A percentile compares a stretch with the other conserved stretches of the same genome.
Conservation (phyloP, 148 eudicot genomes). For the Rhododendron henanense region DNA sequence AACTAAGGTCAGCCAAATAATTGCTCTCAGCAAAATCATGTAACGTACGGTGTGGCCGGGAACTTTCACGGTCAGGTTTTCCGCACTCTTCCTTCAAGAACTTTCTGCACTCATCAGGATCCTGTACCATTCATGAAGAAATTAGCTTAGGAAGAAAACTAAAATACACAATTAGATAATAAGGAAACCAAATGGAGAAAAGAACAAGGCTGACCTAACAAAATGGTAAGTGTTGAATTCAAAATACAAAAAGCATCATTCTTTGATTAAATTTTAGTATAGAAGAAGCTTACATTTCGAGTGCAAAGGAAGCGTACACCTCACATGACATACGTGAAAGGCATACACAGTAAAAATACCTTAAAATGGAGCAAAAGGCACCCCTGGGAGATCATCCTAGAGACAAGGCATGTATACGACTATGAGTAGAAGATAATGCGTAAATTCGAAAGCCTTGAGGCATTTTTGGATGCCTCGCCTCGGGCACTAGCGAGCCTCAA, state of each 20-base stretch:
- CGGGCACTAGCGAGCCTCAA: not conserved
- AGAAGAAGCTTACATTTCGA: not conserved
- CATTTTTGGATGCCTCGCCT: not conserved
- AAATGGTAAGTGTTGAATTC: not conserved
- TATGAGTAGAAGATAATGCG: not conserved
- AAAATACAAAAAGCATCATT: not conserved
- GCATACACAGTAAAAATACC: not conserved
- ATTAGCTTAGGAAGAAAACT: not conserved
- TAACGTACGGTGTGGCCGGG: constrained; percentile 58
- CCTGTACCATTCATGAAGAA: constrained; percentile 37
- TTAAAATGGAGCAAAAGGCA: not conserved
- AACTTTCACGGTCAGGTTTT: constrained; percentile 48
- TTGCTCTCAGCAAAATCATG: constrained; percentile 95
- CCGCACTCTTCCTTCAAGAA: constrained; percentile 66
- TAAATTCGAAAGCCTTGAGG: not conserved
- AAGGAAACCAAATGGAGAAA: not conserved
- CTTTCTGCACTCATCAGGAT: constrained; percentile 55
- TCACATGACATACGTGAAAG: not conserved
- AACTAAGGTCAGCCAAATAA: constrained; percentile 67
- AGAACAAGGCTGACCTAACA: not conserved
- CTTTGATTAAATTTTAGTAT: not conserved
- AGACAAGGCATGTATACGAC: not conserved
- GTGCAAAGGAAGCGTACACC: not conserved
- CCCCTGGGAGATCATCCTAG: not conserved
- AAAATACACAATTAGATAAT: not conserved